phyloP scores from a whole-genome alignment of 2,329 filamentous ascomycete genomes.

The Paracorniculantispora psalliotae region DNA sequence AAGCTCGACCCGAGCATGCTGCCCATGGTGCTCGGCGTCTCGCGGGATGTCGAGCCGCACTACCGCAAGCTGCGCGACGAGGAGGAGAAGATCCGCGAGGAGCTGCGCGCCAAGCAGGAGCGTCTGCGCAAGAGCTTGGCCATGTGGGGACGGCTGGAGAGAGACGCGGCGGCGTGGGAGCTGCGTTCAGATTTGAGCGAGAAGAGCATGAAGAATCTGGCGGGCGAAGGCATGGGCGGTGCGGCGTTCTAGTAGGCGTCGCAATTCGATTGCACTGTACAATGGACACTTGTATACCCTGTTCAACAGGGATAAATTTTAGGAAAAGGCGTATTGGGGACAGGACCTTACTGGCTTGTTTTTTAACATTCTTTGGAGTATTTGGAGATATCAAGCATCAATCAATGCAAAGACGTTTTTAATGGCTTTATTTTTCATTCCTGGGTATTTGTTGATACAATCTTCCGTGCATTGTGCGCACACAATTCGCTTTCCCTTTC shows the following conservation, averaged over 20 bases:
- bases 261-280: not conserved
- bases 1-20: slow-evolving; percentile 46
- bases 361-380: not conserved
- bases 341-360: not conserved
- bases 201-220: slow-evolving; percentile 51
- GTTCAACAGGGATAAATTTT: not conserved
- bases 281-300: not conserved
- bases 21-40: slow-evolving; percentile 42
- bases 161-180: slow-evolving; percentile 50
- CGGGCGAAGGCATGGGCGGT: slow-evolving; percentile 51
- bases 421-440: not conserved
- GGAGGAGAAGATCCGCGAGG: slow-evolving; percentile 52
- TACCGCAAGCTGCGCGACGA: slow-evolving; percentile 51
- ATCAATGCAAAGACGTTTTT: too few species aligned
- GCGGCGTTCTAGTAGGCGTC: slow-evolving; percentile 44
- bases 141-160: slow-evolving; percentile 49
- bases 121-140: slow-evolving; percentile 48
- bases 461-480: too few species aligned
- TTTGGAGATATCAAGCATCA: not conserved
- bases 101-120: slow-evolving; percentile 49
- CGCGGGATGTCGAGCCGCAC: slow-evolving; percentile 50
- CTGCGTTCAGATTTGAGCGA: slow-evolving; percentile 53
- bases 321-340: not conserved
- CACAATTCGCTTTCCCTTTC: too few species aligned
- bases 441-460: too few species aligned